Evolutionary conservation across 2,329 filamentous ascomycete species (phyloP).

Genomic region (Balansia obtecta): DNA sequence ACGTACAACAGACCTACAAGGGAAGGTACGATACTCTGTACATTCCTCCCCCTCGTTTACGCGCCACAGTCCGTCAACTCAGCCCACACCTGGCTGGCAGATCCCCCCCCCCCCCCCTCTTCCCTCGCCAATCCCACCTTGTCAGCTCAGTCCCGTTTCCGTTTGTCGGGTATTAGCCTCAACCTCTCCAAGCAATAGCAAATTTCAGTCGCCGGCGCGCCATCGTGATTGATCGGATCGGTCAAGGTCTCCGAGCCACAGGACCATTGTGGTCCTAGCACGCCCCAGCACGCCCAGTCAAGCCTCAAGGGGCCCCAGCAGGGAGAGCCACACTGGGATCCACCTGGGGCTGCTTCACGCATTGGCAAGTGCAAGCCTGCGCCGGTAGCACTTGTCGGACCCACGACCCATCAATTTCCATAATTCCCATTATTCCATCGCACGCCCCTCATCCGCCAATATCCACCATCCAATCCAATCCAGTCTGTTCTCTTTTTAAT

Average conservation of each 20-base stretch:
- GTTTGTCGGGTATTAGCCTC: neutral
- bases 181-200: neutral
- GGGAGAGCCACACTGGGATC: neutral
- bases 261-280: neutral
- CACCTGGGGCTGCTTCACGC: neutral
- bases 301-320: neutral
- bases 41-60: neutral
- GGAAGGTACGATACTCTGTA: no score
- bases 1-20: no score
- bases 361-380: neutral
- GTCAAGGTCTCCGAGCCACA: neutral
- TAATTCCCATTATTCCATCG: neutral
- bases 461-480: no score
- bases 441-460: neutral
- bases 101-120: neutral
- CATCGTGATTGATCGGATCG: neutral
- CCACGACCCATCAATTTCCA: neutral
- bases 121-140: neutral
- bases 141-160: neutral
- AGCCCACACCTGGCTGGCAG: neutral
- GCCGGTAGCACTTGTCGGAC: neutral
- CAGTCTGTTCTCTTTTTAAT: neutral
- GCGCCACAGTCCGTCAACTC: neutral
- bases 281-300: neutral
- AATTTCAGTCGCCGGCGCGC: neutral